Evolutionary conservation across 805 yeast species (phyloP), one percentile per base, ranked within the genome.

Genomic region (Schwanniomyces occidentalis): DNA sequence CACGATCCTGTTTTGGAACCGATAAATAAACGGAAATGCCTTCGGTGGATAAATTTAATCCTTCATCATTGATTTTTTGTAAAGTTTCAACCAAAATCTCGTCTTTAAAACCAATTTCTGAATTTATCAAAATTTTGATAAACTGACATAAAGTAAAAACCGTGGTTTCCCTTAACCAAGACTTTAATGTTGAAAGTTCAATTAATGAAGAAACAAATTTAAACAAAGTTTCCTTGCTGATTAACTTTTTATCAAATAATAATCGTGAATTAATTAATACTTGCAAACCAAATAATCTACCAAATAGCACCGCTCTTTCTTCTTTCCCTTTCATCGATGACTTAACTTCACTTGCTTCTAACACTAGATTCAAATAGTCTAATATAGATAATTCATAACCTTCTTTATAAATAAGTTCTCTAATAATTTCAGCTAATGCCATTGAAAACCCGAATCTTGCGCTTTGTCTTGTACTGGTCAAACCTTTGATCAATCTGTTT

Each of bases 371-470:
- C 29, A 67, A 50, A 37, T 49, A 68, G 13, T 46, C 25, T 2
- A 41, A 65, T 47, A 54, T 64, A 22, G 62, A 61, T 56, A 46
- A 69, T 32, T 43, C 49, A 34, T 59, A 41, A 15, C 55, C 50
- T 2, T 53, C 52, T 7, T 58, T 58, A 19, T 52, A 34, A 16
- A 71, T 51, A 8, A 65, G 52, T 27, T 59, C 63, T 6, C 58
- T 48, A 5, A 73, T 51, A 1, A 83, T 61, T 56, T 91, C 97
- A 0, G 90, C 78, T 27, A 91, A 62, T 28, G 96, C 91, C 73
- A 87, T 76, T 2, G 96, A 85, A 52, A 83, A 91, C 4, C 98
- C 98, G 18, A 86, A 61, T 37, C 97, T 69, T 1, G 96, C 93
- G 30, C 88, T 73, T 16, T 85, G 95, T 50, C 93, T 76, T 10